Evolutionary conservation across 345 rosid genomes (phyloP).

Genomic region (Euphorbia lathyris): DNA sequence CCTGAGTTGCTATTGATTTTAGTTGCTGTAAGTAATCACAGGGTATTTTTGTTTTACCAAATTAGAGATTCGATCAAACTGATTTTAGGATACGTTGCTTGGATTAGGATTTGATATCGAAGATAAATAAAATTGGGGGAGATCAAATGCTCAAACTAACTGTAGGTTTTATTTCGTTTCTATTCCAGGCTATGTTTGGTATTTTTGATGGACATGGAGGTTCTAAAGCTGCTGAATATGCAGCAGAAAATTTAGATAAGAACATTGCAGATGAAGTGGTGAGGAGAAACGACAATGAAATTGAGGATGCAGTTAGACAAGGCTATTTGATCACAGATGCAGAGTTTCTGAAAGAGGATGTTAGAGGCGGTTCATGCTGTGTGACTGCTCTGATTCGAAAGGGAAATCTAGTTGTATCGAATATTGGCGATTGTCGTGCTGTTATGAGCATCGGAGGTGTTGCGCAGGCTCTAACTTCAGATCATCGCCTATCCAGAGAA

Average conservation of each 20-base stretch:
- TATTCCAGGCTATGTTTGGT: conserved; percentile 70
- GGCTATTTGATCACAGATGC: conserved; percentile 77
- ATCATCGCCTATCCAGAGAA: conserved; percentile 76
- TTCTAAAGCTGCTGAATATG: conserved; percentile 72
- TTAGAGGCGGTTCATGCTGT: conserved; percentile 74
- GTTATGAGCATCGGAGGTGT: conserved; percentile 73
- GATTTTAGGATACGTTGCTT: too few relatives aligned
- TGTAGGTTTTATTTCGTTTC: too few relatives aligned
- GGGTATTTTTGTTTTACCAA: not conserved
- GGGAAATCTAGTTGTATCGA: conserved; percentile 73
- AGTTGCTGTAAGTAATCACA: not conserved
- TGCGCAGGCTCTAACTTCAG: conserved; percentile 77
- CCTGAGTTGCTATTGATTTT: too few relatives aligned
- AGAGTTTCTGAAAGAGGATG: conserved; percentile 56
- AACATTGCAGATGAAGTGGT: conserved; percentile 46
- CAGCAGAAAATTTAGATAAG: conserved; percentile 58
- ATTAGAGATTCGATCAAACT: too few relatives aligned
- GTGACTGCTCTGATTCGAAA: conserved; percentile 70
- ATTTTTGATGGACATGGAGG: conserved; percentile 95
- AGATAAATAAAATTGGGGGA: not conserved
- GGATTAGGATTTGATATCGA: too few relatives aligned
- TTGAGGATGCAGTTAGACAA: conserved; percentile 54
- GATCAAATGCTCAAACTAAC: too few relatives aligned
- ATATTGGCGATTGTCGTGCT: conserved; percentile 93
- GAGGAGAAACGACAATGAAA: conserved; percentile 35